Evolutionary conservation across 306 rosid genomes (phyloP), one percentile per base, ranked within the genome.

Genomic region (Castanea sativa): DNA sequence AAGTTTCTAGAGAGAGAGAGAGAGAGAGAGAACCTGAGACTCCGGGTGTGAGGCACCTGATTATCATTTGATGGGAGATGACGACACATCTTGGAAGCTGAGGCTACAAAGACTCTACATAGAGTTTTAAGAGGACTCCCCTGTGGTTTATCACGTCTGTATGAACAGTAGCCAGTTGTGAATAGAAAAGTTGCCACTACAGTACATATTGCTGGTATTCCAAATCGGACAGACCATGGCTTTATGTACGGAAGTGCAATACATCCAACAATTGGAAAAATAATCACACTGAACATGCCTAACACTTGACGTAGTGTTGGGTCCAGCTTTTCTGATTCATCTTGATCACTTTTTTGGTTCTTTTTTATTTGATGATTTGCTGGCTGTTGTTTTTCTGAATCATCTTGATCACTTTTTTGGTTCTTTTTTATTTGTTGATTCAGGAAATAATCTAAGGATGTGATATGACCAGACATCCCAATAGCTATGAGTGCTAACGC

Each of bases 201-300:
- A 8, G 67, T 58, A 43, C 18, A 32, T 15, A 82, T 76, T 0
- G 84, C 75, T 1, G 84, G 73, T 53, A 82, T 64, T 1, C 83
- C 88, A 21, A 75, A 85, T 49, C 74, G 75, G 23, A 82, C 5
- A 2, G 82, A 77, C 84, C 88, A 85, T 10, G 84, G 71, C 52
- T 75, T 85, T 41, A 41, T 41, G 0, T 41, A 41, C 0, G 45
- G 45, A 41, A 41, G 45, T 41, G 45, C 82, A 25, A 75, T 29
- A 19, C 59, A 71, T 53, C 84, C 89, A 20, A 35, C 38, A 20
- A 55, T 1, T 7, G 79, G 38, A 71, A 75, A 45, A n/a, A 81
- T 4, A 13, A 75, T 1, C 73, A 51, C 12, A 16, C 7, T 8
- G 15, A 25, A 41, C 2, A 30, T 0, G 7, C 58, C 57, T 5